Base-by-base conservation (phyloP, 2,329 filamentous ascomycete species). In the Fusarium musae region DNA sequence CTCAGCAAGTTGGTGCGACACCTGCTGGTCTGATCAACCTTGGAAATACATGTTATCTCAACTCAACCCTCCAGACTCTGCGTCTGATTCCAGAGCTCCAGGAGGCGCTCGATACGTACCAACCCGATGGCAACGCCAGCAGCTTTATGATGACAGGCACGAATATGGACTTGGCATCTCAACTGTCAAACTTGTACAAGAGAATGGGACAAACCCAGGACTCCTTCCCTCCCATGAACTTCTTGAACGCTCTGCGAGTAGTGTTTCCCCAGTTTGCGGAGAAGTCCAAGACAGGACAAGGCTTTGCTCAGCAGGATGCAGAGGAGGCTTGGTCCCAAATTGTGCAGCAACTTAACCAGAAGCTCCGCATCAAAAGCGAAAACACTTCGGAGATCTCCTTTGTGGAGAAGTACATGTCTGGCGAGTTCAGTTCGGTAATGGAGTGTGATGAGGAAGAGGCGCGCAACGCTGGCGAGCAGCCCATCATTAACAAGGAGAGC, bases 281-380 rank as follows among this genome's bases (percentile, higher is more conserved):
- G 84, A 92, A 90, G 78, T 90, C 94, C 62, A 95, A 93, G 81
- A 92, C 92, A 37, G 93, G 94, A 28, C 87, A 92, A 65, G 95
- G 93, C 11, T 98, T 92, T 79, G 95, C 96, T n/a, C 96, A 99
- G 83, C 96, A 99, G 83, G 96, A 99, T 84, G 96, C 96, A 2
- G 96, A 99, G 82, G 96, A 99, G 83, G 96, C 96, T 52, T 99
- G 96, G 95, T 96, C 96, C 26, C 96, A 98, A 80, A 97, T 99
- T 70, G 85, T 99, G 10, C 91, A 93, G 49, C 93, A 96, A 79
- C 85, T 99, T 42, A 91, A 93, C 70, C 89, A 93, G 78, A 96
- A 93, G 80, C 84, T 98, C 57, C 92, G 90, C 79, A 83, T 93
- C 72, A 91, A 89, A 77, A 87, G 88, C 13, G 82, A 84, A 26